Base-by-base conservation (phyloP, 805 yeast species). In the Yarrowia bubula region DNA sequence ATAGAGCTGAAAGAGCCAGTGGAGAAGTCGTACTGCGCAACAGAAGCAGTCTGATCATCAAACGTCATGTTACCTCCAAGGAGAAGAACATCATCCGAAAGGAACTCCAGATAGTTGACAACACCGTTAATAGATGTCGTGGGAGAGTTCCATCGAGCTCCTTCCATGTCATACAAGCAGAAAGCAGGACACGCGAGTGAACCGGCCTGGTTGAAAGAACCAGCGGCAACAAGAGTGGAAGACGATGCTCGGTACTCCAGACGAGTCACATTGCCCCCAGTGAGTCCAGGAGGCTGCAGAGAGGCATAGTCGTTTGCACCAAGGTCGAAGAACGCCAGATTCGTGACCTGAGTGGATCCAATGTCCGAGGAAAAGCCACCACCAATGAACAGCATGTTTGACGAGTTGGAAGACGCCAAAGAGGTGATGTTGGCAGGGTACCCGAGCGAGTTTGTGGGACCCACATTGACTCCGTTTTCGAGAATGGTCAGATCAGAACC, bases 161-260 rank as follows among this genome's bases (percentile, higher is more conserved):
- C 77, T 3, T 75, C 72, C 67, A 85, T 73, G 70, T 87, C 86
- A 72, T 83, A 90, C 39, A 87, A 75, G 73, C 97, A 92, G 41
- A 92, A 74, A 1, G 84, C 81, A 1, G 78, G 73, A 75, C 97
- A 92, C 31, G 76, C 74, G 37, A 81, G 75, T 4, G 83, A 76
- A 0, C 88, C 86, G 1, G 89, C 86, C 18, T 78, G 73, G 18
- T 79, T 81, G 72, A 89, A 91, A 47, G 82, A 79, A 28, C 98
- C 97, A 43, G 89, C 96, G 11, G 89, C 89, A 35, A 86, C 78
- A 32, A 91, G 75, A 17, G 78, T 70, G 1, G 81, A 76, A 8
- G 76, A 64, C 33, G 79, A 77, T 37, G 81, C 79, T 38, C 77
- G 76, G 15, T 80, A 68, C 15, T 74, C 74, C 61, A 83, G 73